phyloP scores from a whole-genome alignment of 2,329 filamentous ascomycete genomes.

The Stenocarpella maydis region DNA sequence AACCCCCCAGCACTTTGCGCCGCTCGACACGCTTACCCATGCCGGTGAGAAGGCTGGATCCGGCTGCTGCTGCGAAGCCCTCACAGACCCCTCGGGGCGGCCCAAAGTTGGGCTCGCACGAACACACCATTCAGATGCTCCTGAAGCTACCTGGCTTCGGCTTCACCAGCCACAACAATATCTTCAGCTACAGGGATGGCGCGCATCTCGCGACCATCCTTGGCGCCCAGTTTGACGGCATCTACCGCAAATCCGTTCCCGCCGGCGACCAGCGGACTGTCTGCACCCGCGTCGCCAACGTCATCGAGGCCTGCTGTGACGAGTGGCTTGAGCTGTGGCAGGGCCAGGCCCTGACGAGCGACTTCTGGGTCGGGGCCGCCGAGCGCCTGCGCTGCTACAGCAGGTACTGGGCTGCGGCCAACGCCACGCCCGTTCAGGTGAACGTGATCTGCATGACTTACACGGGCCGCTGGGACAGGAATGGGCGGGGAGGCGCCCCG shows the following conservation, averaged over 20 bases:
- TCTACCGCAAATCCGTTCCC: not conserved
- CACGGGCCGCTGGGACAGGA: slow-evolving; percentile 26
- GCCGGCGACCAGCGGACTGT: slow-evolving; percentile 18
- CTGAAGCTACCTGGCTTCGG: slow-evolving; percentile 31
- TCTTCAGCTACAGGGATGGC: not conserved
- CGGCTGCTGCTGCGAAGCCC: not conserved
- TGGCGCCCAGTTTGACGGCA: slow-evolving; percentile 11
- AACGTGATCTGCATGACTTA: slow-evolving; percentile 31
- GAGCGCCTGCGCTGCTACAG: slow-evolving; percentile 17
- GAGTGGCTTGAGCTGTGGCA: slow-evolving; percentile 35
- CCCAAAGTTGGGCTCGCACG: slow-evolving; percentile 6
- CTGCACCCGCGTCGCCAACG: slow-evolving; percentile 22
- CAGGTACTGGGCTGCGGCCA: slow-evolving; percentile 9
- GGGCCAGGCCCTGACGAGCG: slow-evolving; percentile 4
- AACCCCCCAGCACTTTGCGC: slow-evolving; percentile 1
- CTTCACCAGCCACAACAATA: not conserved
- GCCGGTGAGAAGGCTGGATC: not conserved
- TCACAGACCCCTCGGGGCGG: not conserved
- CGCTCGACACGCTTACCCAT: not conserved
- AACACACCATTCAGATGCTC: slow-evolving; percentile 19
- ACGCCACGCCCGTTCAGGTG: slow-evolving; percentile 16
- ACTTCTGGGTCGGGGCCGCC: slow-evolving; percentile 25
- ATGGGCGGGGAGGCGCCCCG: slow-evolving; percentile 19
- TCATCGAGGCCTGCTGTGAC: slow-evolving; percentile 32
- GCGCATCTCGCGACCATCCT: slow-evolving; percentile 11